phyloP scores from a whole-genome alignment of 1,139 yeast species.

The Saccharomyces hybrid region DNA sequence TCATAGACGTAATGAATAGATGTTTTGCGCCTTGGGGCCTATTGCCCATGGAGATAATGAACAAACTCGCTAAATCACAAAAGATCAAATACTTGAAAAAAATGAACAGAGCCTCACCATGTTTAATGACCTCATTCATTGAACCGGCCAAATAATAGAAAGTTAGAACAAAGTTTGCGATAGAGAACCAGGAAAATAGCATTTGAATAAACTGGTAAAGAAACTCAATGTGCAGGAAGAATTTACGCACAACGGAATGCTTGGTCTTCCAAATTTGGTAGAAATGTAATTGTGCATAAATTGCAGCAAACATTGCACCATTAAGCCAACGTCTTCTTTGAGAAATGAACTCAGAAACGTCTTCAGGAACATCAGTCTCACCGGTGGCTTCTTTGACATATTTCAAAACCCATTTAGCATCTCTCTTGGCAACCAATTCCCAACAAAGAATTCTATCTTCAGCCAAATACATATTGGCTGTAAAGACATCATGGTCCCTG shows the following conservation, averaged over 20 bases:
- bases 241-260: constrained; percentile 68
- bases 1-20: constrained; percentile 64
- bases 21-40: constrained; percentile 86
- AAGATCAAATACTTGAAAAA: constrained; percentile 77
- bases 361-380: constrained; percentile 95
- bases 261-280: constrained; percentile 78
- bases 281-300: constrained; percentile 75
- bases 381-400: constrained; percentile 92
- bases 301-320: constrained; percentile 95
- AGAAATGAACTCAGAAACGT: constrained; percentile 79
- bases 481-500: constrained; percentile 68
- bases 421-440: constrained; percentile 86
- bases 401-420: constrained; percentile 85
- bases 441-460: constrained; percentile 96
- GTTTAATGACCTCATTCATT: constrained; percentile 48
- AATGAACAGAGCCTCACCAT: constrained; percentile 73
- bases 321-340: constrained; percentile 98
- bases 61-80: constrained; percentile 73
- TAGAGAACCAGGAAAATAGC: constrained; percentile 79
- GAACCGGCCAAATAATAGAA: constrained; percentile 92
- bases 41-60: constrained; percentile 89
- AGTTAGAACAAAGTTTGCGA: constrained; percentile 83
- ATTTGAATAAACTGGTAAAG: constrained; percentile 69
- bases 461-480: constrained; percentile 94
- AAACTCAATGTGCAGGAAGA: constrained; percentile 77